Evolutionary conservation across 768 basidiomycete genomes (phyloP).

Genomic region (Tulasnella sp.): DNA sequence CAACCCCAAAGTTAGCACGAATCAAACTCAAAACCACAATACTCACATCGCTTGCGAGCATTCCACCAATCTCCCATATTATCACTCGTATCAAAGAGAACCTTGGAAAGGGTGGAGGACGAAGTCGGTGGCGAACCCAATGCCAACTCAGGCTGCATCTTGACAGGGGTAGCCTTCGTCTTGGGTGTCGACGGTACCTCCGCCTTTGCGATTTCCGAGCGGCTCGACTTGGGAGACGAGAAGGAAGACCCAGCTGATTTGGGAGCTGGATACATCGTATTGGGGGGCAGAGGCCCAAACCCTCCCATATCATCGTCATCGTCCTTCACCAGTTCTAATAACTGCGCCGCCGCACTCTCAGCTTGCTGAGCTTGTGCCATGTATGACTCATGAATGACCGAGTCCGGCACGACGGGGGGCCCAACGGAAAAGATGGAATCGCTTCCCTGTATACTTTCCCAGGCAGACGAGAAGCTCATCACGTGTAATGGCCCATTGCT

Average conservation of each 20-base stretch:
- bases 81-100: constrained; percentile 47
- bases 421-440: neutral
- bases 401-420: constrained; percentile 26
- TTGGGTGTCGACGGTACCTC: neutral
- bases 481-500: constrained; percentile 32
- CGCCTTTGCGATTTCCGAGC: too few species aligned
- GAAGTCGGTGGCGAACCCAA: too few species aligned
- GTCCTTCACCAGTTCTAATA: constrained; percentile 75
- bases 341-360: constrained; percentile 78
- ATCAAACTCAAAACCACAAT: neutral
- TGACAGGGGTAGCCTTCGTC: constrained; percentile 31
- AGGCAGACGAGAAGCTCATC: constrained; percentile 55
- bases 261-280: too few species aligned
- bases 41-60: constrained; percentile 53
- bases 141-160: constrained; percentile 35
- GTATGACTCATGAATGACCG: constrained; percentile 70
- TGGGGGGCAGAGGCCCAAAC: too few species aligned
- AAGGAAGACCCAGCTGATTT: too few species aligned
- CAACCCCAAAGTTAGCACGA: neutral
- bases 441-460: constrained; percentile 37
- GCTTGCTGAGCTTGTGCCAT: constrained; percentile 84
- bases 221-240: too few species aligned
- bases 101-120: too few species aligned
- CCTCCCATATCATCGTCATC: too few species aligned
- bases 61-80: constrained; percentile 73